Evolutionary conservation across 352 stramenopile species (phyloP).

Genomic region (Pythium guiyangense): DNA sequence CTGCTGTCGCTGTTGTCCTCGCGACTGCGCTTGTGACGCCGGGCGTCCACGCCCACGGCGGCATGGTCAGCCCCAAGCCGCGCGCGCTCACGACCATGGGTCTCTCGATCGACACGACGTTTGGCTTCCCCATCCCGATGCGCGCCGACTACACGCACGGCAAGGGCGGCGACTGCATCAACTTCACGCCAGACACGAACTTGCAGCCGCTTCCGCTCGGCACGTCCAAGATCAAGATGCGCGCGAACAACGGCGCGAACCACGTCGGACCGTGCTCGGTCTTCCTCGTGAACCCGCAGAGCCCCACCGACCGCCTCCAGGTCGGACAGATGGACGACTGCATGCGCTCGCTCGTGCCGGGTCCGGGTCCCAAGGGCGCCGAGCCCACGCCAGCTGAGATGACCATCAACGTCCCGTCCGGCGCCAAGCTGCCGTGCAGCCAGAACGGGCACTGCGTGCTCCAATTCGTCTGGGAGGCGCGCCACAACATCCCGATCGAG

Average conservation of each 20-base stretch:
- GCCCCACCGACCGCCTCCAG: constrained; percentile 25
- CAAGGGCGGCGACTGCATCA: constrained; percentile 32
- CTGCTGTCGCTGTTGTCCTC: neutral
- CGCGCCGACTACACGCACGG: too few relatives aligned
- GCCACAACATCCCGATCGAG: too few relatives aligned
- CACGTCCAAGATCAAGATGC: constrained; percentile 31
- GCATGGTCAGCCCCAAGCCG: constrained; percentile 25
- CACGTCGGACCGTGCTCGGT: constrained; percentile 33
- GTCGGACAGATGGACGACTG: constrained; percentile 31
- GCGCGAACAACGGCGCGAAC: constrained; percentile 37
- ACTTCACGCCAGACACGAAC: constrained; percentile 25
- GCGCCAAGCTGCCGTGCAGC: constrained; percentile 24
- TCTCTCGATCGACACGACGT: constrained; percentile 27
- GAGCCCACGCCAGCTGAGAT: constrained; percentile 27
- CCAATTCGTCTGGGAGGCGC: too few relatives aligned
- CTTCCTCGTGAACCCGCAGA: constrained; percentile 27
- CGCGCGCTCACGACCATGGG: constrained; percentile 32
- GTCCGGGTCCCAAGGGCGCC: constrained; percentile 22
- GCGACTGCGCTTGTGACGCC: neutral
- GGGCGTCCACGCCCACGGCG: constrained; percentile 21
- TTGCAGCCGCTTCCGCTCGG: constrained; percentile 22
- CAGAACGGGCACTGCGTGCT: too few relatives aligned
- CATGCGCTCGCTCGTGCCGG: constrained; percentile 35
- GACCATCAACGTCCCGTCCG: constrained; percentile 24
- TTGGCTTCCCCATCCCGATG: constrained; percentile 27